These are phyloP conservation scores for Brassica napus DNA, from an alignment of 345 rosid genomes.

Conservation along the genomic window Da-Ae NC_063443.1:18576501-18577000, in stretches of 20 bases:
- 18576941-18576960: slow-evolving; percentile 34
- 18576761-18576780: slow-evolving; percentile 10
- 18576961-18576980: slow-evolving; percentile 42
- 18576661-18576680: too few relatives aligned
- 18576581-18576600: too few relatives aligned
- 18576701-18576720: background rate
- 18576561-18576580: too few relatives aligned
- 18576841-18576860: background rate
- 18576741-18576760: slow-evolving; percentile 16
- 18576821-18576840: slow-evolving; percentile 13
- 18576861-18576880: slow-evolving; percentile 21
- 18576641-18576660: too few relatives aligned
- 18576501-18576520: too few relatives aligned
- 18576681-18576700: too few relatives aligned
- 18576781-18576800: background rate
- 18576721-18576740: slow-evolving; percentile 1
- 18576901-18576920: slow-evolving; percentile 31
- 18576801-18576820: slow-evolving; percentile 19
- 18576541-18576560: too few relatives aligned
- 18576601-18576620: too few relatives aligned
- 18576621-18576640: too few relatives aligned
- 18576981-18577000: slow-evolving; percentile 74
- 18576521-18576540: too few relatives aligned
- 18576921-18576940: slow-evolving; percentile 33
- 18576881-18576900: slow-evolving; percentile 29